A percentile compares a stretch with the other conserved stretches of the same genome.
Conservation (phyloP, 1,139 yeast species). For the Magnusiomyces sp. region DNA sequence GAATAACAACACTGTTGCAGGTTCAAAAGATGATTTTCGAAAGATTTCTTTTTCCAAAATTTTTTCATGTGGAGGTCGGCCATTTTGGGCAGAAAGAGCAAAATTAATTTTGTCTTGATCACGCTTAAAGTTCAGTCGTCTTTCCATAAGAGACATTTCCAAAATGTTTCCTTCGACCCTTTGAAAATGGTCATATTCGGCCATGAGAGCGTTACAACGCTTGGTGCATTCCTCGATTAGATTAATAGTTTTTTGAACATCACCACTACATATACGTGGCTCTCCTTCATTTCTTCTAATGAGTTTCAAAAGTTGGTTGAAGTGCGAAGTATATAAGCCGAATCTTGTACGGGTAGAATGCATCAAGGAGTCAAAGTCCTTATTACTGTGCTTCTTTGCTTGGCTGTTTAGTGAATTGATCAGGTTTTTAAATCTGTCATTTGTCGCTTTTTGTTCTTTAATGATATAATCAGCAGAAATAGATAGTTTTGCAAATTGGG, state of each 20-base stretch:
- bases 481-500: constrained; percentile 8
- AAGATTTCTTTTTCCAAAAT: constrained; percentile 5
- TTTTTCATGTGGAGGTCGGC: constrained; percentile 9
- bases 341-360: constrained; percentile 12
- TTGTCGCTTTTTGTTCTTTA: neutral
- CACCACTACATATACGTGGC: too few relatives aligned
- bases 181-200: constrained; percentile 8
- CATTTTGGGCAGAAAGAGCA: too few relatives aligned
- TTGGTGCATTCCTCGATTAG: constrained; percentile 8
- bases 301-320: too few relatives aligned
- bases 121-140: constrained; percentile 4
- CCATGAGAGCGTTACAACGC: neutral
- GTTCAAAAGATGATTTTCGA: constrained; percentile 2
- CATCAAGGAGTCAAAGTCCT: constrained; percentile 10
- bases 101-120: constrained; percentile 8
- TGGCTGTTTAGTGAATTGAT: constrained; percentile 2
- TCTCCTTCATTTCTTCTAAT: too few relatives aligned
- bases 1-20: constrained; percentile 46
- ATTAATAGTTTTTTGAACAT: too few relatives aligned
- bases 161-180: constrained; percentile 7
- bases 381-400: constrained; percentile 3
- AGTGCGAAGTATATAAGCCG: constrained; percentile 9
- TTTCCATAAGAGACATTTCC: constrained; percentile 7
- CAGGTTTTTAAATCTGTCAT: constrained; percentile 8
- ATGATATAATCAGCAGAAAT: constrained; percentile 9